Conservation (phyloP, 2,329 filamentous ascomycete genomes). For the Colletotrichum lindemuthianum region DNA sequence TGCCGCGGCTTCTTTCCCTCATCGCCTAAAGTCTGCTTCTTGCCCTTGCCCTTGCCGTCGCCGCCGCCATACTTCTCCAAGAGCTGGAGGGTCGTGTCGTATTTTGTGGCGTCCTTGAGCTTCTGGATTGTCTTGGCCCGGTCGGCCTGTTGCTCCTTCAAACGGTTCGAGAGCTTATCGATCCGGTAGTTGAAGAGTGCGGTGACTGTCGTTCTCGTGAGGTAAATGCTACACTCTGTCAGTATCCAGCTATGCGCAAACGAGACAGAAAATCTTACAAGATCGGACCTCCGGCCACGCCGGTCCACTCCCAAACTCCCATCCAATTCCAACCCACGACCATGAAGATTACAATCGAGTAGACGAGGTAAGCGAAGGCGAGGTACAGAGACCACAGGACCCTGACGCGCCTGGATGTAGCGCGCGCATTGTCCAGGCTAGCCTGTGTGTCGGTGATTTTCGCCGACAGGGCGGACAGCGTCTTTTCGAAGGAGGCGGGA, state of each 20-base stretch:
- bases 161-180: conserved; percentile 70
- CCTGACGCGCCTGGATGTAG: conserved; percentile 79
- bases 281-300: conserved; percentile 80
- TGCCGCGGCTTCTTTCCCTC: conserved; percentile 45
- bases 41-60: conserved; percentile 57
- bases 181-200: conserved; percentile 86
- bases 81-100: conserved; percentile 91
- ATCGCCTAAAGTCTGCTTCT: conserved; percentile 40
- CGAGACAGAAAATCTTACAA: conserved; percentile 62
- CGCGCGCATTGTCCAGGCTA: conserved; percentile 77
- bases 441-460: conserved; percentile 83
- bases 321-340: conserved; percentile 87
- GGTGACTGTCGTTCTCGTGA: conserved; percentile 72
- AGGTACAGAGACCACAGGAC: conserved; percentile 92
- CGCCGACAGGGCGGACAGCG: conserved; percentile 80
- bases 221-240: conserved; percentile 73
- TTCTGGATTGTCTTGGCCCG: conserved; percentile 90
- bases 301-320: conserved; percentile 80
- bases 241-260: conserved; percentile 19
- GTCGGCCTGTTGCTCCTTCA: conserved; percentile 82
- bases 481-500: conserved; percentile 92
- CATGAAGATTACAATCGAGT: conserved; percentile 81
- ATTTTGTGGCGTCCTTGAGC: conserved; percentile 93
- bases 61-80: conserved; percentile 91
- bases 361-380: conserved; percentile 89